Evolutionary conservation across 306 rosid species (phyloP), one percentile per base, ranked within the genome.

Genomic region (Glycine tomentella): DNA sequence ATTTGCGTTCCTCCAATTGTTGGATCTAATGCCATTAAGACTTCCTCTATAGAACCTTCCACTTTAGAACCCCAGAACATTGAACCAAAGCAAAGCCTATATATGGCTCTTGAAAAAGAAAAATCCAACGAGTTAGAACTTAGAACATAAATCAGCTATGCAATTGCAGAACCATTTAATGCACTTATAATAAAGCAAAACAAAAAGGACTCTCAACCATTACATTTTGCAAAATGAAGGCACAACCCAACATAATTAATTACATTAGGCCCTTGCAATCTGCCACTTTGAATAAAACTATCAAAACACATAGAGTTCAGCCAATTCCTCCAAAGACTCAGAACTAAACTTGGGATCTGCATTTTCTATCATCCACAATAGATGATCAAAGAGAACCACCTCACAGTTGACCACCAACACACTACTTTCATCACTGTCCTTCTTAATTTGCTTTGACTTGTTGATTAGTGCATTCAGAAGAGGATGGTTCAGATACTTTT

Each of bases 381-480:
- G 86, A 84, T 95, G 97, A 74, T 95, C 99, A 84, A 95, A 95
- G 34, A 95, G 86, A 82, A 95, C 95, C 45, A 95, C 97, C 67
- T 95, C 99, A 73, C 99, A 93, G 14, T 84, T 92, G 8, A 92
- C 89, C 72, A 86, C 86, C 78, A 91, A 78, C 34, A 65, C 86
- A 46, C 52, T 82, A 59, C 44, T 62, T 5, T 78, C 83, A 20
- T 78, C 76, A 16, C 79, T 64, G 4, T 25, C 82, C 46, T 79
- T 83, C 58, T 25, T 25, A 25, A 25, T 25, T 25, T 25, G 81
- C 69, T 84, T 86, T 17, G 92, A 85, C 84, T 91, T 94, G 66
- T 92, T 87, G 46, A 95, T 88, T 12, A 95, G 86, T 77, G 95
- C 94, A 71, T 75, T 79, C 8, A 95, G 68, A 72, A 95, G 76